Base-by-base conservation (phyloP, 495 filamentous ascomycete species). In the Oleoguttula mirabilis region DNA sequence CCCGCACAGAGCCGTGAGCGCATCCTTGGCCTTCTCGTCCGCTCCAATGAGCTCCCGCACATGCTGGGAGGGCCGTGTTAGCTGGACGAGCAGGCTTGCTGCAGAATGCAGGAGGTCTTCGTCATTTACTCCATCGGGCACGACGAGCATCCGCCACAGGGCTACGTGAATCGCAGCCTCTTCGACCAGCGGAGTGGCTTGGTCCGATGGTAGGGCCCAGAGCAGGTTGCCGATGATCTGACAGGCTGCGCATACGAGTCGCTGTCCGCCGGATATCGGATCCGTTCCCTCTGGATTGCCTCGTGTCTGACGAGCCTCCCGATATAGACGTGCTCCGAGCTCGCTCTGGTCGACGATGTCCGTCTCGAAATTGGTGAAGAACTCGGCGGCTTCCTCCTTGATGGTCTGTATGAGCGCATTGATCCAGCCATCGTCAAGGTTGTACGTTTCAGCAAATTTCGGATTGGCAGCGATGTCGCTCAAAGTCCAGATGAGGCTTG, bases 151-250 rank as follows among this genome's bases (percentile, higher is more conserved):
- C 11, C 31, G 4, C 41, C 41, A 44, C 12, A 44, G 14, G 16
- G 2, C 31, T 14, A 3, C 19, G 28, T 39, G 32, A 2, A 37
- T 23, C 4, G 19, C 8, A 2, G 24, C 10, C n/a, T 3, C 16
- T 15, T 20, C 15, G 7, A 47, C 43, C 10, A 43, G 24, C 12
- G n/a, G 4, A 12, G 22, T 7, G 20, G 33, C 12, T 1, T 30
- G 21, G 1, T 25, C 20, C 1, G 8, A 2, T 2, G 36, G 15
- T 3, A 38, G 11, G 3, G 7, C 22, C 24, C 49, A 40, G 27
- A 47, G 17, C 21, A 43, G 10, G 21, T 52, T 52, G 12, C 44
- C 49, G 1, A 52, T 5, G 1, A 52, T 25, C 24, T 52, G 49
- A 24, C 39, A 51, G 2, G 43, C 48, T 2, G 48, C 48, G 12